These are phyloP conservation scores for Leccinum obscurum DNA, from an alignment of 768 basidiomycete species.

Conservation along the genomic window DNA sequence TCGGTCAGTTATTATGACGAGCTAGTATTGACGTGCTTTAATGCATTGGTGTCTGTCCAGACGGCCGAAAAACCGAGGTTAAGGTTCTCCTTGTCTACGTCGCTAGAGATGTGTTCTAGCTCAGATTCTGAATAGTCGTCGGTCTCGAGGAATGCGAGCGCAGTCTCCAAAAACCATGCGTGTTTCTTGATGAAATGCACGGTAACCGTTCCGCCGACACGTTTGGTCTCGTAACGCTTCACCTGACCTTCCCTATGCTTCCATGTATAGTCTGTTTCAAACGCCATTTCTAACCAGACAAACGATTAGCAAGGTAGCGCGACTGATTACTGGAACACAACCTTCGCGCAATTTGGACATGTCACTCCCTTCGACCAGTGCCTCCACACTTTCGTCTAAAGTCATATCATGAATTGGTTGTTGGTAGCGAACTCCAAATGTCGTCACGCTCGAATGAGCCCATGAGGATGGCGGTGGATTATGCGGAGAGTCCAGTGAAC, in stretches of 20 bases:
- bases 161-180: slow-evolving; percentile 95
- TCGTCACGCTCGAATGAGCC: slow-evolving; percentile 84
- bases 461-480: slow-evolving; percentile 56
- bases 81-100: slow-evolving; percentile 13
- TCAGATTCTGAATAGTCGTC: slow-evolving; percentile 61
- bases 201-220: slow-evolving; percentile 89
- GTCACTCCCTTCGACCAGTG: slow-evolving; percentile 88
- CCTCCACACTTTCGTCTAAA: slow-evolving; percentile 76
- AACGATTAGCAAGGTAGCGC: not conserved
- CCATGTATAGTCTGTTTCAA: slow-evolving; percentile 69
- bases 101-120: slow-evolving; percentile 16
- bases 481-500: slow-evolving; percentile 22
- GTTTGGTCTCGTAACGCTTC: slow-evolving; percentile 61
- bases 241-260: slow-evolving; percentile 66
- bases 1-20: slow-evolving; percentile 1
- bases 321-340: slow-evolving; percentile 22
- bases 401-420: slow-evolving; percentile 68
- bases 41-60: slow-evolving; percentile 31
- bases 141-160: slow-evolving; percentile 82
- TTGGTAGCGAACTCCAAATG: slow-evolving; percentile 75
- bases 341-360: slow-evolving; percentile 75
- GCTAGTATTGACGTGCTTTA: slow-evolving; percentile 19
- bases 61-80: slow-evolving; percentile 27
- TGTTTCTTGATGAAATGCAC: slow-evolving; percentile 98
- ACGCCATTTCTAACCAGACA: slow-evolving; percentile 47